phyloP scores from a whole-genome alignment of 345 rosid genomes.

The Linum usitatissimum region DNA sequence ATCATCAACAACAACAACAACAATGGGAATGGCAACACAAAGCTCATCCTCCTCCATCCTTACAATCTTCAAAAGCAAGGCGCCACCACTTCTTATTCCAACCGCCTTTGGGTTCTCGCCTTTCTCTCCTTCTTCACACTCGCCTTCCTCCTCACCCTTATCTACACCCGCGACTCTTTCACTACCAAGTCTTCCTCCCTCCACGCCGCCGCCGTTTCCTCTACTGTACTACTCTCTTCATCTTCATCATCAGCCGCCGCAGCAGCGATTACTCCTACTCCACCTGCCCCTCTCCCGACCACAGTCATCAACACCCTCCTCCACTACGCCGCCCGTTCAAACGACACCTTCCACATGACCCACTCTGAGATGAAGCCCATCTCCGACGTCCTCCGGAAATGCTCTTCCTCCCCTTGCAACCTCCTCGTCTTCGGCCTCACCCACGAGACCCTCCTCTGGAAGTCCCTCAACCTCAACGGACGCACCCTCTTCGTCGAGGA shows the following conservation, averaged over 20 bases:
- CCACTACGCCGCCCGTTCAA: conserved; percentile 75
- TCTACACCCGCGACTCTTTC: conserved; percentile 54
- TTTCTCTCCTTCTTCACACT: conserved; percentile 69
- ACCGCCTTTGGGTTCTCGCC: conserved; percentile 80
- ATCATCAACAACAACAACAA: too few relatives aligned
- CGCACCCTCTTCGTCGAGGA: conserved; percentile 84
- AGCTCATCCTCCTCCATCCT: conserved; percentile 87
- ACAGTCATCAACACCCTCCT: conserved; percentile 64
- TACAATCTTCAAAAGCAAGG: conserved; percentile 92
- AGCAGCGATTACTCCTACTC: too few relatives aligned
- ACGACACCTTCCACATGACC: conserved; percentile 69
- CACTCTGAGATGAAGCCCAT: conserved; percentile 62
- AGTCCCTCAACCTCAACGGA: conserved; percentile 76
- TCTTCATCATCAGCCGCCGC: conserved; percentile 15
- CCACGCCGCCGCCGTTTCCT: conserved; percentile 11
- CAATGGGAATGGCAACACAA: conserved; percentile 48
- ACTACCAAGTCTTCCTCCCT: conserved; percentile 19
- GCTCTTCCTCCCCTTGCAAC: conserved; percentile 80
- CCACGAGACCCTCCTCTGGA: conserved; percentile 92
- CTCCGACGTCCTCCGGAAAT: conserved; percentile 68
- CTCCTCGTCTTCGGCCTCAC: conserved; percentile 84
- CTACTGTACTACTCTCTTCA: conserved; percentile 14
- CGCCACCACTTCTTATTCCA: conserved; percentile 37
- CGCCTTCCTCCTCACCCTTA: conserved; percentile 64
- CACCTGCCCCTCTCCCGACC: conserved; percentile 37